These are phyloP conservation scores for Odontarrhena argentea DNA, from an alignment of 345 rosid genomes.

Conservation along the genomic window DNA sequence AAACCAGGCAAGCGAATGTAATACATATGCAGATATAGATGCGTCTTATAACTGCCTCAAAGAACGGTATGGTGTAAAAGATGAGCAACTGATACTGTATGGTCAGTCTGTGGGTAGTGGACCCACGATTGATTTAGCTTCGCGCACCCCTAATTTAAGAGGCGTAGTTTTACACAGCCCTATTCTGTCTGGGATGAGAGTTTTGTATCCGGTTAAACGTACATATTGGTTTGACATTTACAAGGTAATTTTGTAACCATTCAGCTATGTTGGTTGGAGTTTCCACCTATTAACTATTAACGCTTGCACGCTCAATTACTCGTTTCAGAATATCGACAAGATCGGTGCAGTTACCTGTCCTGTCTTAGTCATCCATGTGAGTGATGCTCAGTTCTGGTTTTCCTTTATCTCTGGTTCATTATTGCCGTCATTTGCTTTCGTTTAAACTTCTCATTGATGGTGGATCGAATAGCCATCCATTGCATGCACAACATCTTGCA, in stretches of 20 bases:
- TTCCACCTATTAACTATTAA: not conserved
- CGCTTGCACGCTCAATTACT: slow-evolving; percentile 2
- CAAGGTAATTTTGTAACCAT: slow-evolving; percentile 59
- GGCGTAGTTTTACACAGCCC: slow-evolving; percentile 95
- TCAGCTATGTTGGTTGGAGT: slow-evolving; percentile 13
- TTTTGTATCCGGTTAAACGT: slow-evolving; percentile 82
- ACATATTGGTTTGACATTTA: slow-evolving; percentile 98
- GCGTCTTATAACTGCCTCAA: slow-evolving; percentile 81
- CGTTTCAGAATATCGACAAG: slow-evolving; percentile 89
- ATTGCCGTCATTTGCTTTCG: not conserved
- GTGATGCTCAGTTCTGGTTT: slow-evolving; percentile 37
- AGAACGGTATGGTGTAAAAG: slow-evolving; percentile 83
- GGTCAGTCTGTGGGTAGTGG: slow-evolving; percentile 99
- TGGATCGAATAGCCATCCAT: slow-evolving; percentile 5
- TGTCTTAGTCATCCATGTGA: slow-evolving; percentile 86
- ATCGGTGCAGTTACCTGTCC: slow-evolving; percentile 74
- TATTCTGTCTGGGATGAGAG: slow-evolving; percentile 93
- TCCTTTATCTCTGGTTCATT: not conserved
- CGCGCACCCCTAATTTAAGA: slow-evolving; percentile 75
- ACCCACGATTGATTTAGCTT: slow-evolving; percentile 92
- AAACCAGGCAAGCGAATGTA: slow-evolving; percentile 87
- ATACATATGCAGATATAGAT: slow-evolving; percentile 92
- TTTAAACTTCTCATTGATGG: not conserved
- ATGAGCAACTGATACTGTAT: slow-evolving; percentile 83
- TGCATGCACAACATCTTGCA: slow-evolving; percentile 4